A percentile compares a stretch with the other conserved stretches of the same genome.
phyloP scores from a whole-genome alignment of 73 alveolate genomes.

The Symbiodinium pilosum region DNA sequence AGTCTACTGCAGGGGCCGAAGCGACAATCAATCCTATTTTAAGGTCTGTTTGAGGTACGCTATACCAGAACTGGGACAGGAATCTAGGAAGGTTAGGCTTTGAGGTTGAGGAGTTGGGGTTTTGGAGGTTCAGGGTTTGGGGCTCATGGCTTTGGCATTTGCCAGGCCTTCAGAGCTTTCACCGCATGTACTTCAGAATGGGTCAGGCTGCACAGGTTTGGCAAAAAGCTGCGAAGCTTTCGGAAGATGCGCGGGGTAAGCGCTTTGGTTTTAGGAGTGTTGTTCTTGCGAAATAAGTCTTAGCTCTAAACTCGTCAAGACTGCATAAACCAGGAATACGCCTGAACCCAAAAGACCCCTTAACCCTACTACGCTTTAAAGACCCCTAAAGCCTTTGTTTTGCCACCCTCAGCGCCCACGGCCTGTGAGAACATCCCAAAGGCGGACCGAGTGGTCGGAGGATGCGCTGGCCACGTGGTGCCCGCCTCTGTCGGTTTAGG shows the following conservation, averaged over 20 bases:
- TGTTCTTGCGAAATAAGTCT: no score
- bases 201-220: no score
- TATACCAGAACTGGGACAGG: neutral
- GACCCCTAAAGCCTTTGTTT: neutral
- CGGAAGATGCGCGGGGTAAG: no score
- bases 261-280: no score
- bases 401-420: neutral
- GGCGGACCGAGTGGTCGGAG: constrained; percentile 85
- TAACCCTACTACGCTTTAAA: no score
- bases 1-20: neutral
- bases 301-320: no score
- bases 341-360: neutral
- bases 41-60: neutral
- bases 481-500: constrained; percentile 22
- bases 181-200: no score
- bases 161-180: no score
- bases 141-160: neutral
- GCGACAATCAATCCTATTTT: neutral
- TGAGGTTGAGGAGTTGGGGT: neutral
- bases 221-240: no score
- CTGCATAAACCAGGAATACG: neutral
- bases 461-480: constrained; percentile 85
- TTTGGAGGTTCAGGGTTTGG: neutral
- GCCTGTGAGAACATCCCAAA: constrained; percentile 84
- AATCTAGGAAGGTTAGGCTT: neutral